Conservation (phyloP, 2,329 filamentous ascomycete species). For the Xylaria sp. region DNA sequence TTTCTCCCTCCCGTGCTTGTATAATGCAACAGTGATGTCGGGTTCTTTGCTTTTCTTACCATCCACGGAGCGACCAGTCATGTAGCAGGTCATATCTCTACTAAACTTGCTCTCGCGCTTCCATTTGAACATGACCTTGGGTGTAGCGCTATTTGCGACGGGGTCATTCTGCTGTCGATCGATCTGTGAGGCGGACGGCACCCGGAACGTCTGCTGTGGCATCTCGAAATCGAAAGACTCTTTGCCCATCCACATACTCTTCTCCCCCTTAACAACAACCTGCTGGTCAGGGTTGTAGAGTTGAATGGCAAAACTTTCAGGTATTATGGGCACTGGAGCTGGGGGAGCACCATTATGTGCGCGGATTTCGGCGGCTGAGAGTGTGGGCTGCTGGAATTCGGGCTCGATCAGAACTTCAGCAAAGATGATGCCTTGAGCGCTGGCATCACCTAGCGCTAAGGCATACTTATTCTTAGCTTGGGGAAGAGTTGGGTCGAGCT, state of each 20-base stretch:
- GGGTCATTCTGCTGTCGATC: constrained; percentile 77
- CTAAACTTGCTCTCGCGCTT: constrained; percentile 85
- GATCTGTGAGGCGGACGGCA: constrained; percentile 80
- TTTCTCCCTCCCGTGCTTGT: constrained; percentile 73
- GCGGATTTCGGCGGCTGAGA: constrained; percentile 83
- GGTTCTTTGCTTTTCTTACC: constrained; percentile 88
- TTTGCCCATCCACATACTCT: constrained; percentile 81
- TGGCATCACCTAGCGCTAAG: constrained; percentile 83
- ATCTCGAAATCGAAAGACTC: constrained; percentile 93
- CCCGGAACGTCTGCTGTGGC: constrained; percentile 83
- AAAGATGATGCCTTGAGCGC: constrained; percentile 82
- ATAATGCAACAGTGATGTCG: constrained; percentile 93
- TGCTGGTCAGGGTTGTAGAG: constrained; percentile 95
- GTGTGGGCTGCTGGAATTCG: constrained; percentile 83
- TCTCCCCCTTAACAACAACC: constrained; percentile 74
- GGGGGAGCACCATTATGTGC: constrained; percentile 73
- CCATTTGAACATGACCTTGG: constrained; percentile 88
- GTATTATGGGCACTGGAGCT: constrained; percentile 76
- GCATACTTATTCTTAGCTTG: constrained; percentile 85
- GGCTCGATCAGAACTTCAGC: constrained; percentile 87
- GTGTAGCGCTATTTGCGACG: constrained; percentile 63
- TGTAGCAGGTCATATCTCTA: constrained; percentile 88
- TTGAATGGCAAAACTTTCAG: constrained; percentile 82
- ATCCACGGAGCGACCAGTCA: constrained; percentile 79
- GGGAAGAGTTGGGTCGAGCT: constrained; percentile 75